Conservation (phyloP, 495 filamentous ascomycete species). For the Aspergillus baeticus region DNA sequence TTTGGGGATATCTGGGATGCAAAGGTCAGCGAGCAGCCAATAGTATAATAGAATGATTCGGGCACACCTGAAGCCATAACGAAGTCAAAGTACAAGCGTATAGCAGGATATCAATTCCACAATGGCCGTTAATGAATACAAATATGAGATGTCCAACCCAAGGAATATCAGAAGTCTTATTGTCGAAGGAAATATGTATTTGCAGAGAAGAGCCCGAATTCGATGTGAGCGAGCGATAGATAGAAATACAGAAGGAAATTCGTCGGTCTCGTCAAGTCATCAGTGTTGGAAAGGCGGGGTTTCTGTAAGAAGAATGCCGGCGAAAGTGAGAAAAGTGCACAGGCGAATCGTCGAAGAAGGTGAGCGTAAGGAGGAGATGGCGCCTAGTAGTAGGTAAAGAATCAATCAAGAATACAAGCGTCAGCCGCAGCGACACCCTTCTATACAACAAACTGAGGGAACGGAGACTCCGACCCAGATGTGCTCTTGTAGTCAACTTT, state of each 20-base stretch:
- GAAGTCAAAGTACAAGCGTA: constrained; percentile 4
- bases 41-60: too few species aligned
- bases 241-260: constrained; percentile 44
- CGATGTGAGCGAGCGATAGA: constrained; percentile 19
- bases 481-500: constrained; percentile 14
- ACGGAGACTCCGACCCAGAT: constrained; percentile 18
- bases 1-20: constrained; percentile 59
- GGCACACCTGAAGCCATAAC: constrained; percentile 27
- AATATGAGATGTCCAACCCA: constrained; percentile 11
- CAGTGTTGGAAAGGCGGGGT: constrained; percentile 24
- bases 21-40: constrained; percentile 3
- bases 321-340: constrained; percentile 5
- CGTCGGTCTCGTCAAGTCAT: constrained; percentile 50
- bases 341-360: background rate
- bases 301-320: constrained; percentile 17
- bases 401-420: background rate
- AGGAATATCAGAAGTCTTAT: constrained; percentile 1
- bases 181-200: constrained; percentile 12
- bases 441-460: constrained; percentile 13
- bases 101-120: constrained; percentile 14
- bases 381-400: background rate
- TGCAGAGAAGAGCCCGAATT: constrained; percentile 10
- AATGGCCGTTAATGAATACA: constrained; percentile 17
- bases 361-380: background rate
- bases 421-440: constrained; percentile 8